These are phyloP conservation scores for Saccharum officinarum DNA, from an alignment of 176 grass and related monocot species.

Conservation along the genomic window DNA sequence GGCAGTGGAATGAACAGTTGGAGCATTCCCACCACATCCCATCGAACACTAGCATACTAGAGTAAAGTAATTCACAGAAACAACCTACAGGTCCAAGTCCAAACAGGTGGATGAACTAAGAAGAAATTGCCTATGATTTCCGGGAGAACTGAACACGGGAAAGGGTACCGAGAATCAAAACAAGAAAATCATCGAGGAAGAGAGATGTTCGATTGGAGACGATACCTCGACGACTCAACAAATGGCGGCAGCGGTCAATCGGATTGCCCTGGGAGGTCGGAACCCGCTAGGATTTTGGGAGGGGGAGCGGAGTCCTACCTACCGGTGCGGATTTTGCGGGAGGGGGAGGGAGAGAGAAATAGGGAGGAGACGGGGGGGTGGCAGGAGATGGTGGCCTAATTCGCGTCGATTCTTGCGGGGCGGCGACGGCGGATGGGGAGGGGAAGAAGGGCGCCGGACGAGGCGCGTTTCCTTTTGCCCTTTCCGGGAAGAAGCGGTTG, in stretches of 20 bases:
- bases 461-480: background rate
- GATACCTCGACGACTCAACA: conserved; percentile 14
- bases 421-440: background rate
- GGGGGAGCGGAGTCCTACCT: background rate
- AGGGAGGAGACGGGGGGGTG: background rate
- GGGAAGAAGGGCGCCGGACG: background rate
- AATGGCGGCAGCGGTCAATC: background rate
- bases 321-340: background rate
- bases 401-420: conserved; percentile 9
- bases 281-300: conserved; percentile 39
- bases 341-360: background rate
- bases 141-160: too few relatives aligned
- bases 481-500: conserved; percentile 37
- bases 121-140: background rate
- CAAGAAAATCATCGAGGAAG: background rate
- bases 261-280: background rate
- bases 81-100: background rate
- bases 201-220: background rate
- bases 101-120: background rate
- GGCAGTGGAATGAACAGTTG: background rate
- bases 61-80: background rate
- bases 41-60: background rate
- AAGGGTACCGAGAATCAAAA: background rate
- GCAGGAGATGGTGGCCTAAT: background rate
- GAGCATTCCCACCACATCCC: background rate